Base-by-base conservation (phyloP, 768 basidiomycete genomes). In the Hypsizygus marmoreus region DNA sequence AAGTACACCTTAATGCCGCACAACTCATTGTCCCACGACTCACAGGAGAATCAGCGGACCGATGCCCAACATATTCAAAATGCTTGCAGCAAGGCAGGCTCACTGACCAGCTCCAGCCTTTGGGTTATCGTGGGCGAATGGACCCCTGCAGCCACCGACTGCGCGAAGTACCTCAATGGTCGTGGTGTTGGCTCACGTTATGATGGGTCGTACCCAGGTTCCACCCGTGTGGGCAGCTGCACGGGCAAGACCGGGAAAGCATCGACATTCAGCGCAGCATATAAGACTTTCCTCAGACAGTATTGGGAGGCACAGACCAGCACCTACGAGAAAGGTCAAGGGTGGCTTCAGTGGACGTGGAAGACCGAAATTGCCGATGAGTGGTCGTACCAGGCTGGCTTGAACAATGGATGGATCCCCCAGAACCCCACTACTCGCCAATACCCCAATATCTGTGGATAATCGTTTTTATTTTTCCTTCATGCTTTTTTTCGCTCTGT, bases 111-210 rank as follows among this genome's bases (percentile, higher is more conserved):
- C 14, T 83, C 81, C 54, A 74, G 79, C 29, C 75, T 94, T 20
- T 92, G 90, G 92, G 75, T 81, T 12, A 73, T 93, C 33, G 90
- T 93, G 19, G 92, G 93, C 31, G 93, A 97, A 69, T 97, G 89
- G 84, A 82, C 87, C 1, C 78, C 88, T 2, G 87, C 86, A 2
- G 67, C 76, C 40, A 91, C 80, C 6, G 91, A 91, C 57, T 90
- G 89, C 53, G 84, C 85, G 11, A 84, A 77, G 57, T 89, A 88
- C 63, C 72, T 97, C 36, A 95, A 95, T 54, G 93, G 93, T 3
- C 81, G 90, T 33, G 90, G 88, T 2, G 53, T 72, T 30, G 85
- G 87, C 3, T 73, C 85, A 4, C 71, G 86, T 31, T 85, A 76
- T 51, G 82, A 84, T 47, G 88, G 88, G 22, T 68, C 80, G 5